Conservation (phyloP, 257 asterid species). For the Buddleja alternifolia region DNA sequence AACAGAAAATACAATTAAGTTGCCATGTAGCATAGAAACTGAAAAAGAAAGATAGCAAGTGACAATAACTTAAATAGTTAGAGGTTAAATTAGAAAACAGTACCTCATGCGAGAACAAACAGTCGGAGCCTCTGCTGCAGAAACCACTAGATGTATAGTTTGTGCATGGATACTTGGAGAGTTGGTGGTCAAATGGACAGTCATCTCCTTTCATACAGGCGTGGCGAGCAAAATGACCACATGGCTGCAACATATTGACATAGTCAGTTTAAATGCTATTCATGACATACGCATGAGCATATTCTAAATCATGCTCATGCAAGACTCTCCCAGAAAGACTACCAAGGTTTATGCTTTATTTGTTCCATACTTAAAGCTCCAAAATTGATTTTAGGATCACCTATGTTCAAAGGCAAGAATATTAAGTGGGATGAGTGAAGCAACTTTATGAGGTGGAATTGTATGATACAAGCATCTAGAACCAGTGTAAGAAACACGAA, state of each 20-base stretch:
- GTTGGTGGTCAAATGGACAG: slow-evolving; percentile 89
- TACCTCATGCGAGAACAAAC: slow-evolving; percentile 92
- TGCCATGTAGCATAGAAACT: slow-evolving; percentile 8
- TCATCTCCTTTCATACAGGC: slow-evolving; percentile 97
- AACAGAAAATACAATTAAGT: slow-evolving; percentile 19
- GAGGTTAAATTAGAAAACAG: slow-evolving; percentile 25
- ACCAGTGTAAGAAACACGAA: background rate
- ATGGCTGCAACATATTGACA: slow-evolving; percentile 67
- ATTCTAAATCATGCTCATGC: background rate
- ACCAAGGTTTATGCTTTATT: background rate
- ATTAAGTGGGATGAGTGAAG: background rate
- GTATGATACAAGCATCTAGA: background rate
- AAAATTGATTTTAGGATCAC: background rate
- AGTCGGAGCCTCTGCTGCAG: slow-evolving; percentile 81
- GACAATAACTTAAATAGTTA: background rate
- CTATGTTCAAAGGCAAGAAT: background rate
- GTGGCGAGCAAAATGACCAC: slow-evolving; percentile 82
- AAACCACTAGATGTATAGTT: slow-evolving; percentile 59
- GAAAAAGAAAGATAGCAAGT: slow-evolving; percentile 18
- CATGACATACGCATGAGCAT: background rate
- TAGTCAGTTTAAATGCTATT: slow-evolving; percentile 22
- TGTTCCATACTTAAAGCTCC: background rate
- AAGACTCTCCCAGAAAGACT: background rate
- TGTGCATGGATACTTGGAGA: slow-evolving; percentile 86
- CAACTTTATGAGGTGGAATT: background rate